These are phyloP conservation scores for Tetrapisispora taiwanensis DNA, from an alignment of 805 yeast species.

Conservation along the genomic window DNA sequence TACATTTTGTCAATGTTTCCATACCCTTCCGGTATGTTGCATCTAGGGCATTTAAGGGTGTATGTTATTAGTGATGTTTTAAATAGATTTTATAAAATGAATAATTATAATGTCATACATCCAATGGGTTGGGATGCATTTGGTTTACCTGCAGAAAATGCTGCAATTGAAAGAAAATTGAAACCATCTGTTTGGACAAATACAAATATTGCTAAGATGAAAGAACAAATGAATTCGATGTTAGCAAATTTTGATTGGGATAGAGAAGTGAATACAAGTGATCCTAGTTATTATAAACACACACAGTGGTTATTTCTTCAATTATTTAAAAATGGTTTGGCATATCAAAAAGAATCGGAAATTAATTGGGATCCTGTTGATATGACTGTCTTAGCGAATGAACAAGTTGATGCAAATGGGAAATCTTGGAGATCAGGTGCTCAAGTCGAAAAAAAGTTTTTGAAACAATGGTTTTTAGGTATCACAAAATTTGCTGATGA, in stretches of 20 bases:
- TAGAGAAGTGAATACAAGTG: slow-evolving; percentile 75
- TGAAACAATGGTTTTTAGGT: slow-evolving; percentile 90
- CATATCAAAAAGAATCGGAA: slow-evolving; percentile 76
- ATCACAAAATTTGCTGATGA: slow-evolving; percentile 73
- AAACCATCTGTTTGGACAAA: slow-evolving; percentile 80
- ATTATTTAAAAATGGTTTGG: slow-evolving; percentile 65
- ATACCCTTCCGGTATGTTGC: slow-evolving; percentile 87
- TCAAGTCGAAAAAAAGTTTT: slow-evolving; percentile 64
- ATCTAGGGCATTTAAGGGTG: slow-evolving; percentile 90
- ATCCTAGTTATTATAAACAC: slow-evolving; percentile 82
- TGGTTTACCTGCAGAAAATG: slow-evolving; percentile 97
- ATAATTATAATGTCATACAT: slow-evolving; percentile 72
- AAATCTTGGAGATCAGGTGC: slow-evolving; percentile 98
- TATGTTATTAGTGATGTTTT: slow-evolving; percentile 83
- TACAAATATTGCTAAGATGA: slow-evolving; percentile 75
- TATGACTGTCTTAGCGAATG: slow-evolving; percentile 88
- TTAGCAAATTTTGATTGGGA: slow-evolving; percentile 90
- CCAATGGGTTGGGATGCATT: slow-evolving; percentile 99
- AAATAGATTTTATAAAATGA: slow-evolving; percentile 65
- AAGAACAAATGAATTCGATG: slow-evolving; percentile 67
- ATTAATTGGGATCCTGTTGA: slow-evolving; percentile 98
- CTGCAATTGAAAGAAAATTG: slow-evolving; percentile 78
- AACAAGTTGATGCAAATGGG: slow-evolving; percentile 88
- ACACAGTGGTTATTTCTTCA: slow-evolving; percentile 79
- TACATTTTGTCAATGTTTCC: slow-evolving; percentile 87